Conservation (phyloP, 176 grass and related monocot species). For the Aegilops tauschii region DNA sequence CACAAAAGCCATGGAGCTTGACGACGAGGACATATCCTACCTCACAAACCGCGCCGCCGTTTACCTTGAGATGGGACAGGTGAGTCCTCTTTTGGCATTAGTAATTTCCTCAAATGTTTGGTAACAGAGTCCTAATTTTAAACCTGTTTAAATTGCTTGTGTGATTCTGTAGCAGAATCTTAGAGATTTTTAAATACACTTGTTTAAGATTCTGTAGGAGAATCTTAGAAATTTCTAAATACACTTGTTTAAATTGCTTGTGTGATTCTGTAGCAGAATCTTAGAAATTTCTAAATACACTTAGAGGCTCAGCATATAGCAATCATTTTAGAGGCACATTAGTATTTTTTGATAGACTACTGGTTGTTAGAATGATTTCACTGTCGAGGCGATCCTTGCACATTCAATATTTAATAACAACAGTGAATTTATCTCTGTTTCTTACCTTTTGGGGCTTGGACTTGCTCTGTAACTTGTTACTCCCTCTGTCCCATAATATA, state of each 20-base stretch:
- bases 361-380: not conserved
- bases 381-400: not conserved
- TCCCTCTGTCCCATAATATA: too few species aligned
- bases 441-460: not conserved
- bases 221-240: too few species aligned
- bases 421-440: not conserved
- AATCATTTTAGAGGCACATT: not conserved
- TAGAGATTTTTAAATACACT: not conserved
- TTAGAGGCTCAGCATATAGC: not conserved
- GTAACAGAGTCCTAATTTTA: not conserved
- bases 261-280: too few species aligned
- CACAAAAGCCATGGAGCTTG: conserved; percentile 73
- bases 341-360: not conserved
- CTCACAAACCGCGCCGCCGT: conserved; percentile 87
- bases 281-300: too few species aligned
- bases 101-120: not conserved
- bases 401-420: not conserved
- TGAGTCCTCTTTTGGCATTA: conserved; percentile 4
- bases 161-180: not conserved
- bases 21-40: conserved; percentile 82
- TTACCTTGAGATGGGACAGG: conserved; percentile 98
- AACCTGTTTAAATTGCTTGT: not conserved
- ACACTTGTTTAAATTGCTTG: too few species aligned
- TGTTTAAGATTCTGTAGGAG: not conserved
- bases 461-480: not conserved